Evolutionary conservation across 768 basidiomycete species (phyloP), one percentile per base, ranked within the genome.

Genomic region (Psilocybe cyanescens): DNA sequence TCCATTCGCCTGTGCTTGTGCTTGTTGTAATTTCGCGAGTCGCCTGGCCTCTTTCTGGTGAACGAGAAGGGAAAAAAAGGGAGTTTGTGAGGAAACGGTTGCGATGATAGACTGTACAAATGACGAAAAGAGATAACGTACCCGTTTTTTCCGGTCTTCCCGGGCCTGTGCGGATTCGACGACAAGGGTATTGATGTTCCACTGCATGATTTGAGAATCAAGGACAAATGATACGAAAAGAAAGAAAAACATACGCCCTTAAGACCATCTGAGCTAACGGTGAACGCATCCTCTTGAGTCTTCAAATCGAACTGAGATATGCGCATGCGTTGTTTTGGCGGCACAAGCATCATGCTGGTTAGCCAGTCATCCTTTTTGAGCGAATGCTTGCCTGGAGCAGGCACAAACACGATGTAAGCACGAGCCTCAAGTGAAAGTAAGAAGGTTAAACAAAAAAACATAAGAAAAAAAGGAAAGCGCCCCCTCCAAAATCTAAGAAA

Each of bases 301-400:
- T 79, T 81, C 45, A 70, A 68, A 72, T 91, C 90, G 68, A 93
- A 90, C 12, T 79, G 82, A 33, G 71, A 70, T 62, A 93, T 89
- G 52, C 77, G 75, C 58, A 86, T 81, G 60, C 83, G 83, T 68
- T 91, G 89, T 71, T 92, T 92, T 60, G 88, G 86, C 4, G 90
- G 90, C 9, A 81, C 78, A 65, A 83, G 79, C 78, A 92, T 90
- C 64, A 85, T 85, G 1, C 76, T 85, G 41, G 79, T 80, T 53
- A 93, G 74, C 72, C 85, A 91, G 61, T 89, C 86, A 67, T 93
- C 91, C 72, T 89, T 93, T 78, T 90, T 91, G 80, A 84, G 80
- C 30, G 90, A 89, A 65, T 92, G 91, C 72, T 92, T 92, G 61
- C 91, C 88, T 89, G 65, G 17, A 47, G n/a, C 12, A 19, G 28